Conservation (phyloP, 495 filamentous ascomycete genomes). For the Lindgomyces ingoldianus region DNA sequence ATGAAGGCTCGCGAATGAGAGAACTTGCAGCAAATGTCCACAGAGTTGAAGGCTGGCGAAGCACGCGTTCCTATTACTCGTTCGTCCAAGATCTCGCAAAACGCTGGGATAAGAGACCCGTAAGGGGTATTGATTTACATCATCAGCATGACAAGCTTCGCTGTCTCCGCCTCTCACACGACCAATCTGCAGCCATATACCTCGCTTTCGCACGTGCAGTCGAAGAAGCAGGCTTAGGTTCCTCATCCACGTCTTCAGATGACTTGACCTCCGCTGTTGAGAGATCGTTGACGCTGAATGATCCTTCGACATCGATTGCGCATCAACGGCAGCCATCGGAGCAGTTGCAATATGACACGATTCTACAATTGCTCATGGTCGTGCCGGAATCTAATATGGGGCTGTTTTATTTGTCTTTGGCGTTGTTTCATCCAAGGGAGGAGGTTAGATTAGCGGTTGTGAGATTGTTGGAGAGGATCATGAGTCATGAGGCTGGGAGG, state of each 20-base stretch:
- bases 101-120: slow-evolving; percentile 66
- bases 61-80: slow-evolving; percentile 89
- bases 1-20: slow-evolving; percentile 73
- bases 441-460: slow-evolving; percentile 77
- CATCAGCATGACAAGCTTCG: slow-evolving; percentile 91
- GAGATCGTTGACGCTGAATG: slow-evolving; percentile 2
- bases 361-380: slow-evolving; percentile 82
- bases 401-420: slow-evolving; percentile 87
- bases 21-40: slow-evolving; percentile 88
- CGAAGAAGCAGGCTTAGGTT: slow-evolving; percentile 50
- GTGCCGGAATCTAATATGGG: slow-evolving; percentile 86
- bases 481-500: slow-evolving; percentile 81
- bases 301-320: background rate
- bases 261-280: slow-evolving; percentile 12
- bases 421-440: slow-evolving; percentile 85
- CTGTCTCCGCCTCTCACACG: slow-evolving; percentile 68
- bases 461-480: slow-evolving; percentile 78
- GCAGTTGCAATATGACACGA: slow-evolving; percentile 69
- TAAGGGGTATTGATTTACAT: slow-evolving; percentile 80
- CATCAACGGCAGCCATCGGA: slow-evolving; percentile 5
- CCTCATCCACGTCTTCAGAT: slow-evolving; percentile 16
- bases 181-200: slow-evolving; percentile 77
- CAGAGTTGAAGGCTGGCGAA: slow-evolving; percentile 93
- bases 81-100: slow-evolving; percentile 81
- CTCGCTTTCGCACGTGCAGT: slow-evolving; percentile 73